These are phyloP conservation scores for Cyclotella kingstonii DNA, from an alignment of 108 stramenopile genomes.

Conservation along the genomic window DNA sequence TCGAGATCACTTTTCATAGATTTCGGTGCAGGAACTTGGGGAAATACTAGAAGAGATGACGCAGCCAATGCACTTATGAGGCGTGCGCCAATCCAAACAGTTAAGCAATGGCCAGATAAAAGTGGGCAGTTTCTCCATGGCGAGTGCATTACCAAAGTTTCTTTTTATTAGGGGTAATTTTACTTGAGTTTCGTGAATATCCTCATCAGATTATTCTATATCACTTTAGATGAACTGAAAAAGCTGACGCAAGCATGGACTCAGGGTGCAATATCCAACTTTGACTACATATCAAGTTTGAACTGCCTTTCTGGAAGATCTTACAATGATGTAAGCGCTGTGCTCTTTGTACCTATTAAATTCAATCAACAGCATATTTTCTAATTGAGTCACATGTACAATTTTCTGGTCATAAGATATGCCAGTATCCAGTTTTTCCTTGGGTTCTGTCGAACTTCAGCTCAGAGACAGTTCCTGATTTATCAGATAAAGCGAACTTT, in stretches of 20 bases:
- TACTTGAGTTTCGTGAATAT: no score
- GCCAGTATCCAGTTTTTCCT: slow-evolving; percentile 98
- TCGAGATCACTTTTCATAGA: slow-evolving; percentile 88
- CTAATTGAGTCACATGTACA: background rate
- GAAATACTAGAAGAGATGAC: slow-evolving; percentile 75
- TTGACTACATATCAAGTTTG: slow-evolving; percentile 94
- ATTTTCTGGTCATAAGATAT: slow-evolving; percentile 34
- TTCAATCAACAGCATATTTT: no score
- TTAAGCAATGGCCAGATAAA: slow-evolving; percentile 90
- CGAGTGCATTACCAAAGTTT: background rate
- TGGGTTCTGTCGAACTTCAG: slow-evolving; percentile 97
- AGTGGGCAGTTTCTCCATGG: slow-evolving; percentile 78
- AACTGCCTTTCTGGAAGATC: slow-evolving; percentile 95
- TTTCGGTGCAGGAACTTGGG: slow-evolving; percentile 87
- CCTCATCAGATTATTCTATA: no score
- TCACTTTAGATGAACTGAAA: slow-evolving; percentile 65
- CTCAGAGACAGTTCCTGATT: slow-evolving; percentile 85
- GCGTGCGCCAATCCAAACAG: slow-evolving; percentile 76
- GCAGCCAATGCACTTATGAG: slow-evolving; percentile 86
- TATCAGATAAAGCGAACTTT: slow-evolving; percentile 76
- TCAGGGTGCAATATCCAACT: slow-evolving; percentile 91
- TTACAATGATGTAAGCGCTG: slow-evolving; percentile 73
- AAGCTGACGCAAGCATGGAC: slow-evolving; percentile 87
- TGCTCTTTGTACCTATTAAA: background rate
- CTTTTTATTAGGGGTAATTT: no score